Base-by-base conservation (phyloP, 441 rosid genomes). In the Croton laevigatus region DNA sequence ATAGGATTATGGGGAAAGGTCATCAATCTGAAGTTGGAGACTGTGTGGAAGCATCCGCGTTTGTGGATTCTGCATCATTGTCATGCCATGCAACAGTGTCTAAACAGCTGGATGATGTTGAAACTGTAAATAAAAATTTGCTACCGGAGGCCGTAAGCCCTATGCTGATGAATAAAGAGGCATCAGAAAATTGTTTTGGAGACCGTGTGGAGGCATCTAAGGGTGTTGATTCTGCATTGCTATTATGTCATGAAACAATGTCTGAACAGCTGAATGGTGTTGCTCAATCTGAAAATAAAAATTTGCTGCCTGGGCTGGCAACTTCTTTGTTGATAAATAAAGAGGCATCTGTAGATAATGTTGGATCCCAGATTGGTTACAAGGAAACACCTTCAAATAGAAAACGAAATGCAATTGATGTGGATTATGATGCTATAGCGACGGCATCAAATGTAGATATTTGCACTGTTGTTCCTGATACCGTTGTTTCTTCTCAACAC, bases 321-420 rank as follows among this genome's bases (percentile, higher is more conserved):
- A 27, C 32, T 27, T 2, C 32, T 27, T 27, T 27, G 32, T 27
- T 27, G 32, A 27, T 27, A 27, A 27, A 27, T 27, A 27, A 27
- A 27, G 32, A 27, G 32, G 32, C 32, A 27, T 27, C 32, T 2
- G 32, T 27, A 27, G 32, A 27, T 27, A 71, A 73, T 61, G 72
- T 19, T 55, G 66, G 81, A 55, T 59, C 54, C 65, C 82, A 80
- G 71, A 70, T 69, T 62, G 62, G 52, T 71, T 61, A 71, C 46
- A 59, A 68, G 12, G 74, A 54, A 34, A n/a, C 66, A n/a, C n/a
- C 72, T 48, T 70, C 73, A 45, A 87, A 85, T 80, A 65, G 80
- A 62, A 83, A 82, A 82, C 58, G 84, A 71, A 72, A 76, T 59
- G 68, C 66, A 44, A 64, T 38, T 57, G 75, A 60, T 63, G 38